These are phyloP conservation scores for Casaregolazyma lundiana DNA, from an alignment of 1,139 yeast species.

Conservation along the genomic window DNA sequence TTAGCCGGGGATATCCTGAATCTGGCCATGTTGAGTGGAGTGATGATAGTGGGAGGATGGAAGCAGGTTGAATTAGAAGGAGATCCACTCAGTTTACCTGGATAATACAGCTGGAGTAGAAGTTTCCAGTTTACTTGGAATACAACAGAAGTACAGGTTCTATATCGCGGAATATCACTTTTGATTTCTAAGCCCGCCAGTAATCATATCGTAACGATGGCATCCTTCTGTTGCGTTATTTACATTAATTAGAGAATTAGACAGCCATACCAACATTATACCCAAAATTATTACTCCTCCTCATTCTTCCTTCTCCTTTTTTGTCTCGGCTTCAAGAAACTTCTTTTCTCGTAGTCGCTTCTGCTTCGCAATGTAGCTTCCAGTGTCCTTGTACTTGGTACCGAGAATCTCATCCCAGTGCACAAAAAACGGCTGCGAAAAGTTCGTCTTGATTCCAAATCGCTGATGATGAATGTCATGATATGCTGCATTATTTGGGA, in stretches of 20 bases:
- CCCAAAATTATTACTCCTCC: neutral
- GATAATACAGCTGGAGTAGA: too few species aligned
- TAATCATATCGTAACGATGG: too few species aligned
- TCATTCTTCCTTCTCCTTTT: neutral
- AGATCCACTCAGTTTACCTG: too few species aligned
- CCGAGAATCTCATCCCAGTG: conserved; percentile 78
- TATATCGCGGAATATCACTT: too few species aligned
- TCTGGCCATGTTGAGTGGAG: conserved; percentile 5
- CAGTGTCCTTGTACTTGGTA: conserved; percentile 60
- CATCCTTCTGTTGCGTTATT: too few species aligned
- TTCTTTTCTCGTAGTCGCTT: conserved; percentile 19
- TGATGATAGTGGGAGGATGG: conserved; percentile 4
- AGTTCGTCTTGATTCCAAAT: conserved; percentile 91
- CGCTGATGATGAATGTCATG: conserved; percentile 97
- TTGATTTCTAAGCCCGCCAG: too few species aligned
- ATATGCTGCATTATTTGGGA: conserved; percentile 92
- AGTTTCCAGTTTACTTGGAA: too few species aligned
- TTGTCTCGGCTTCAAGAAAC: neutral
- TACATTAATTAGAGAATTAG: too few species aligned
- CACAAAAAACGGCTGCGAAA: conserved; percentile 94
- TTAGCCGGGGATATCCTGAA: conserved; percentile 22
- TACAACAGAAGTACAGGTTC: too few species aligned
- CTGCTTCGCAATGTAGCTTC: conserved; percentile 33
- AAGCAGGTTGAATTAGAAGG: neutral
- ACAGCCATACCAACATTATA: too few species aligned